Conservation (phyloP, 768 basidiomycete genomes). For the Amylocystis lapponica region DNA sequence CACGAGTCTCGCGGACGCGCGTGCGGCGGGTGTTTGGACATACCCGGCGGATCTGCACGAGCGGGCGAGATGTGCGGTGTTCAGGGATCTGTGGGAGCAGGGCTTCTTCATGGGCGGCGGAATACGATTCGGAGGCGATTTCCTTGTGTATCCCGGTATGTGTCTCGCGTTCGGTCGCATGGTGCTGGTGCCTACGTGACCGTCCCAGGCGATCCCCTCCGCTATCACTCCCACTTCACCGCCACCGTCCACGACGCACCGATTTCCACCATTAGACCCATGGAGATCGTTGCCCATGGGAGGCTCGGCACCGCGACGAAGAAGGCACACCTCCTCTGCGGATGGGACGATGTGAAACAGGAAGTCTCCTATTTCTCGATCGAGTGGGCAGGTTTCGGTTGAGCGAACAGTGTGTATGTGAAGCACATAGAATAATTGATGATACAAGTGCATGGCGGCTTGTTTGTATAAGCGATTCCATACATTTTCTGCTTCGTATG, state of each 20-base stretch:
- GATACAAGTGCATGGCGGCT: no score
- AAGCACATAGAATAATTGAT: no score
- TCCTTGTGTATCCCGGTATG: slow-evolving; percentile 91
- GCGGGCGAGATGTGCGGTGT: slow-evolving; percentile 73
- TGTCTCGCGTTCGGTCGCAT: slow-evolving; percentile 1
- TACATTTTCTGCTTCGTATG: no score
- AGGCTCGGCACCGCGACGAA: slow-evolving; percentile 95
- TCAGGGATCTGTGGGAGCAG: slow-evolving; percentile 73
- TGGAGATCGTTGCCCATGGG: slow-evolving; percentile 95
- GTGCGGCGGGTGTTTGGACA: slow-evolving; percentile 65
- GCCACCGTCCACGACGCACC: slow-evolving; percentile 74
- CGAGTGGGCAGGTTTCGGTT: slow-evolving; percentile 92
- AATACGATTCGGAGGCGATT: slow-evolving; percentile 94
- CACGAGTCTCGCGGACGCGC: slow-evolving; percentile 53
- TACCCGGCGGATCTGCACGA: slow-evolving; percentile 65
- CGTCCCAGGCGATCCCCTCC: slow-evolving; percentile 75
- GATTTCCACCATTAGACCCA: slow-evolving; percentile 57
- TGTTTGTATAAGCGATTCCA: no score
- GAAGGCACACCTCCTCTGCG: slow-evolving; percentile 88
- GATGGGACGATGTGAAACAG: slow-evolving; percentile 71
- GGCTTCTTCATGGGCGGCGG: slow-evolving; percentile 87
- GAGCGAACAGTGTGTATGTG: no score
- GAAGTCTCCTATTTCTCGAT: slow-evolving; percentile 72
- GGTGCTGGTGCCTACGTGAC: background rate
- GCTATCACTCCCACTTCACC: slow-evolving; percentile 96